Base-by-base conservation (phyloP, 2,329 filamentous ascomycete species). In the Neospermospora avenae region DNA sequence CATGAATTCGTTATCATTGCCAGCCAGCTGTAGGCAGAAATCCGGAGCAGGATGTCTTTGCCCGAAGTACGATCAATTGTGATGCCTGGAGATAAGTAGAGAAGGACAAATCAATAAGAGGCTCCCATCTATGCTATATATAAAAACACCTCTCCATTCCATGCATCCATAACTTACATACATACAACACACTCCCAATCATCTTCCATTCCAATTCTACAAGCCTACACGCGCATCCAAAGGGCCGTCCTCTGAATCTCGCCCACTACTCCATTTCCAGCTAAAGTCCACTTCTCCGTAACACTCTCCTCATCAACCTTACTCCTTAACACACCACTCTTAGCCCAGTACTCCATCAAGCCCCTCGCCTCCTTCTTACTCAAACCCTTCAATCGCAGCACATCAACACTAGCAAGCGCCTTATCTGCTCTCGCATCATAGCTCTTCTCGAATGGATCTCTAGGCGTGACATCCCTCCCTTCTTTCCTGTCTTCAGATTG, bases 271-370 rank as follows among this genome's bases (percentile, higher is more conserved):
- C 93, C 93, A 69, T 89, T 86, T 22, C 91, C 91, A 52, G 87
- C 85, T 67, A 97, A 73, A 52, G 86, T 86, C 92, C 93, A 96
- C 77, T 91, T 90, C 80, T 96, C 89, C 22, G 82, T 80, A 37
- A 97, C 88, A 63, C 82, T 80, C 64, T 78, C 78, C 71, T 93
- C 86, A 69, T 90, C 87, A 53, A 97, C 81, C 48, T 78, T 80
- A 63, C 83, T 79, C 65, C 89, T 84, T 71, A 96, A 73, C 72
- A 96, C 80, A 13, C 93, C 95, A 74, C 91, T 96, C 37, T 84
- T 85, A 4, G 91, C 92, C 81, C 93, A 98, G 77, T 97, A 98
- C 78, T 97, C 92, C 85, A 98, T 88, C 68, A 96, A 79, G 0
- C 85, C 82, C 61, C 88, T 84, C 11, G 90, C 86, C 76, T 98